Evolutionary conservation across 495 filamentous ascomycete species (phyloP).

Genomic region (Astrocystis sublimbata): DNA sequence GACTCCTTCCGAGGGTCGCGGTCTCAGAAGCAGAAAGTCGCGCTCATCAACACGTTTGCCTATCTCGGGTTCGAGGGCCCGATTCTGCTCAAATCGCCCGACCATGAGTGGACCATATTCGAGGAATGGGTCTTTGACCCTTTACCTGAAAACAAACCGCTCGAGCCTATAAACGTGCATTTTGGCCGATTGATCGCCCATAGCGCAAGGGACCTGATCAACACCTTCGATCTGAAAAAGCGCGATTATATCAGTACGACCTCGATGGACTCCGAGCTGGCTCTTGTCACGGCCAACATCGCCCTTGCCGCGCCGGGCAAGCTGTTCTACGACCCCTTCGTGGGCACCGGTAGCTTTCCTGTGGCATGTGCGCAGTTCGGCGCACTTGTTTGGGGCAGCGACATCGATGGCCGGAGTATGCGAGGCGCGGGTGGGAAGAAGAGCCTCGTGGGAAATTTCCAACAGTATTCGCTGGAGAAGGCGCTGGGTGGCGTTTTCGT

Average conservation of each 20-base stretch:
- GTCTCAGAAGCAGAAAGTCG: constrained; percentile 54
- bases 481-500: constrained; percentile 75
- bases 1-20: constrained; percentile 76
- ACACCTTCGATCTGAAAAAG: constrained; percentile 87
- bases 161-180: constrained; percentile 61
- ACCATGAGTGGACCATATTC: constrained; percentile 73
- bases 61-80: constrained; percentile 77
- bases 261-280: constrained; percentile 93
- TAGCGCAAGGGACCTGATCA: constrained; percentile 64
- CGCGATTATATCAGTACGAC: constrained; percentile 91
- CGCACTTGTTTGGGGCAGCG: constrained; percentile 73
- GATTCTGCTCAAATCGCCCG: constrained; percentile 70
- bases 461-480: constrained; percentile 71
- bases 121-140: constrained; percentile 70
- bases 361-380: constrained; percentile 89
- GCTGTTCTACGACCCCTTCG: constrained; percentile 90
- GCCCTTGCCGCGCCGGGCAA: constrained; percentile 78
- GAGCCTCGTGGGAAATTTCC: constrained; percentile 71
- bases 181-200: constrained; percentile 68
- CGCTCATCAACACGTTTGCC: constrained; percentile 76
- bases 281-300: constrained; percentile 89
- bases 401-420: constrained; percentile 90
- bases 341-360: constrained; percentile 88
- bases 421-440: constrained; percentile 59
- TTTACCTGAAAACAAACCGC: constrained; percentile 36